Conservation (phyloP, 148 eudicot species). For the Spergularia marina region DNA sequence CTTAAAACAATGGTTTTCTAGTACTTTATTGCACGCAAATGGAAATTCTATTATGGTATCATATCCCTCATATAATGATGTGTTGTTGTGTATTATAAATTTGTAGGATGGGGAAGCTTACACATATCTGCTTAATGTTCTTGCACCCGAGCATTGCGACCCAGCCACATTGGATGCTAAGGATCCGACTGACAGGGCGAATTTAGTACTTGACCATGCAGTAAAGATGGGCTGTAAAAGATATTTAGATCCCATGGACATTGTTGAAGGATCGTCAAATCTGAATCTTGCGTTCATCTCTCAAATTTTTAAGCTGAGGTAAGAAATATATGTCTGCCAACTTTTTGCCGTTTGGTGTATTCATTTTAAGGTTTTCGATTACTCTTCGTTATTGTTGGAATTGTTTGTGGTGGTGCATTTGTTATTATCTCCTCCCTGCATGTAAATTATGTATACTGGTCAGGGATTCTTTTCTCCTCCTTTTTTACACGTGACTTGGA, state of each 20-base stretch:
- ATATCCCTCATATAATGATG: not conserved
- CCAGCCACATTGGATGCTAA: conserved; percentile 77
- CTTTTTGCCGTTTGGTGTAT: not conserved
- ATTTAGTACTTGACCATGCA: conserved; percentile 91
- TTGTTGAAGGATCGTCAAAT: conserved; percentile 81
- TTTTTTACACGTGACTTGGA: not conserved
- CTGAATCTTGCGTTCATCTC: conserved; percentile 94
- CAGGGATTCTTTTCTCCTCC: not conserved
- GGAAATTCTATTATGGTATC: not conserved
- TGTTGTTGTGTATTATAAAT: conserved; percentile 9
- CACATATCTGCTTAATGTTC: conserved; percentile 88
- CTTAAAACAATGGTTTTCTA: not conserved
- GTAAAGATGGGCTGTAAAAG: conserved; percentile 96
- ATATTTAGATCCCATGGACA: conserved; percentile 75
- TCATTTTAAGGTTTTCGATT: not conserved
- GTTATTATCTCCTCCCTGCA: not conserved
- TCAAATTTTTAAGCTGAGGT: conserved; percentile 94
- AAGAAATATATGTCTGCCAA: not conserved
- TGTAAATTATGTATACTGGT: not conserved
- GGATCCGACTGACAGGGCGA: conserved; percentile 73
- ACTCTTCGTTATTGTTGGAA: not conserved
- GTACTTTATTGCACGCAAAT: not conserved
- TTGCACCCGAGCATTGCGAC: conserved; percentile 91
- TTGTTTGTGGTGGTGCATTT: not conserved
- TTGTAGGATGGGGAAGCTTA: conserved; percentile 95